Percentiles rank a stretch among this genome's conserved stretches.
These are phyloP conservation scores for Barnettozyma siamensis DNA, from an alignment of 805 yeast species.

Conservation along the genomic window DNA sequence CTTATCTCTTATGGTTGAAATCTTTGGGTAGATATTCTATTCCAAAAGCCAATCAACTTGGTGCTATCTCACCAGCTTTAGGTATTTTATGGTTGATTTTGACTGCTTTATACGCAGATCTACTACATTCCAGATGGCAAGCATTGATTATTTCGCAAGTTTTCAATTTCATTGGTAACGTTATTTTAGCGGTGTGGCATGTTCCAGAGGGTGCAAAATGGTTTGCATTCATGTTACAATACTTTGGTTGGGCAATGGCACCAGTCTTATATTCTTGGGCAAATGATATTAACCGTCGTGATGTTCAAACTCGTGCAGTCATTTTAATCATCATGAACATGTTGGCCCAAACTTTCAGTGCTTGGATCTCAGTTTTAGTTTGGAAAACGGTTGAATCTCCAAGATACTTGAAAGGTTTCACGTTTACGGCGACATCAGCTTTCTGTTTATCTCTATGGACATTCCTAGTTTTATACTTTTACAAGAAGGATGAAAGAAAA, in stretches of 20 bases:
- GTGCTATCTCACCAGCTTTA: slow-evolving; percentile 36
- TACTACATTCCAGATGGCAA: slow-evolving; percentile 31
- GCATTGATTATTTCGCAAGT: slow-evolving; percentile 40
- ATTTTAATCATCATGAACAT: slow-evolving; percentile 46
- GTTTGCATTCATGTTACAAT: slow-evolving; percentile 47
- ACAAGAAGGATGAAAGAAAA: slow-evolving; percentile 34
- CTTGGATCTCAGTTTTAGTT: slow-evolving; percentile 39
- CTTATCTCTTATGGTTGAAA: slow-evolving; percentile 40
- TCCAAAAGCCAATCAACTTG: slow-evolving; percentile 35
- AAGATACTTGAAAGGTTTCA: slow-evolving; percentile 47
- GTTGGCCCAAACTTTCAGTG: slow-evolving; percentile 48
- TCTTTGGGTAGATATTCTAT: slow-evolving; percentile 33
- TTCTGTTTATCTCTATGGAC: slow-evolving; percentile 24
- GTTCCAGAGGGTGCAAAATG: slow-evolving; percentile 45
- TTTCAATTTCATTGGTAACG: slow-evolving; percentile 43
- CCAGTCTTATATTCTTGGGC: slow-evolving; percentile 55
- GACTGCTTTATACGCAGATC: slow-evolving; percentile 24
- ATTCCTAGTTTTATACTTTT: slow-evolving; percentile 27
- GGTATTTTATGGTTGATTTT: slow-evolving; percentile 12
- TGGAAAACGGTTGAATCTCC: slow-evolving; percentile 48
- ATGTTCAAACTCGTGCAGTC: slow-evolving; percentile 47
- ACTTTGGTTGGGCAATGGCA: slow-evolving; percentile 53
- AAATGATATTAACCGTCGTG: slow-evolving; percentile 50
- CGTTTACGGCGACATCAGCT: slow-evolving; percentile 21
- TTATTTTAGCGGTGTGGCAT: slow-evolving; percentile 46